These are phyloP conservation scores for Paramecium pentaurelia DNA, from an alignment of 73 alveolate genomes.

Conservation along the genomic window DNA sequence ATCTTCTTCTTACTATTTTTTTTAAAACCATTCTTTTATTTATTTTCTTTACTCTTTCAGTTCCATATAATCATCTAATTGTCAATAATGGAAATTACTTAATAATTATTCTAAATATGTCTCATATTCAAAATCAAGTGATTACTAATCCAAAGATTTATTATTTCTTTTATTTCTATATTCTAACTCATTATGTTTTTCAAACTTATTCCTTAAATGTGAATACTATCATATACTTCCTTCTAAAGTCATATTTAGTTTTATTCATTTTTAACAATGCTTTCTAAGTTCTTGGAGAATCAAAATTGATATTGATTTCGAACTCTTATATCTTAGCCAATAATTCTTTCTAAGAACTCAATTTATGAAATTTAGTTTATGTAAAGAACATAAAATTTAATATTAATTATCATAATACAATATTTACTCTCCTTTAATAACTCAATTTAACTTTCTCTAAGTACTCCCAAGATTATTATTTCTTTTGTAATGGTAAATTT, in stretches of 20 bases:
- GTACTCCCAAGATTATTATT: not conserved
- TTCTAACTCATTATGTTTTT: not conserved
- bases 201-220: slow-evolving; percentile 37
- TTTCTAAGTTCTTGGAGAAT: slow-evolving; percentile 43
- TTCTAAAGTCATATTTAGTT: not conserved
- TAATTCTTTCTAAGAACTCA: not conserved
- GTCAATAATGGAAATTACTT: not conserved
- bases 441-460: not conserved
- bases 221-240: not conserved
- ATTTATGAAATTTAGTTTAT: slow-evolving; percentile 39
- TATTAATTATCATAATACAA: slow-evolving; percentile 12
- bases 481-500: not conserved
- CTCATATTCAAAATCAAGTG: not conserved
- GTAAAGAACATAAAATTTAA: slow-evolving; percentile 23
- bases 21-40: not conserved
- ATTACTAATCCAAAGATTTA: not conserved
- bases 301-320: not conserved
- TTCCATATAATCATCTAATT: not conserved
- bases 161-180: not conserved
- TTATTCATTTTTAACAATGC: not conserved
- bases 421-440: not conserved
- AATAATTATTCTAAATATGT: not conserved
- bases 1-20: slow-evolving; percentile 11
- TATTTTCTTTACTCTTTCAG: slow-evolving; percentile 8
- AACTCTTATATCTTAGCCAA: not conserved